These are phyloP conservation scores for Polytrichum formosum DNA, from an alignment of 225 moss, liverwort and hornwort species.

Conservation along the genomic window DNA sequence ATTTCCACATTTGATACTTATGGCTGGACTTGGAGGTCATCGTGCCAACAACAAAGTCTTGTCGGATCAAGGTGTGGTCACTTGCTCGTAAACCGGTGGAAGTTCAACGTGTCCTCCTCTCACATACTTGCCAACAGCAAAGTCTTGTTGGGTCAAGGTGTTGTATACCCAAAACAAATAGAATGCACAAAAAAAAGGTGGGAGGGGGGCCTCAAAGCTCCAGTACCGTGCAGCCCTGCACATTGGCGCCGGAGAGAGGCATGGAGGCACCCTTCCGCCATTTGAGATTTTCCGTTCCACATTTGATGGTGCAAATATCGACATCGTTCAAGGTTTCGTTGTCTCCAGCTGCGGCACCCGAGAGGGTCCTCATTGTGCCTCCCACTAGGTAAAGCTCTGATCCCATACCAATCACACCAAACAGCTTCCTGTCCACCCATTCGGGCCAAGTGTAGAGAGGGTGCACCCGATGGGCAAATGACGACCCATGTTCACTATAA, in stretches of 20 bases:
- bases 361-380: constrained; percentile 61
- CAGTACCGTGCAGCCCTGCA: constrained; percentile 64
- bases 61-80: no score
- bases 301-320: constrained; percentile 83
- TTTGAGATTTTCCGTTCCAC: constrained; percentile 59
- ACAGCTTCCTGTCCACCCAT: constrained; percentile 73
- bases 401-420: constrained; percentile 84
- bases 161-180: no score
- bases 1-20: no score
- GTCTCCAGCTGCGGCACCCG: constrained; percentile 40
- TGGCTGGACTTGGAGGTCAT: no score
- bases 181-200: no score
- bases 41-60: no score
- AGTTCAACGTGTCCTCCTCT: no score
- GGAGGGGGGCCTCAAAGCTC: constrained; percentile 20
- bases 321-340: constrained; percentile 58
- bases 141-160: no score
- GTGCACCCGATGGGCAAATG: constrained; percentile 52
- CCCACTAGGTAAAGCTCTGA: constrained; percentile 86
- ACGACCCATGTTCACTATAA: constrained; percentile 61
- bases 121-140: no score
- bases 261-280: constrained; percentile 89
- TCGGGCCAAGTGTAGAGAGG: constrained; percentile 80
- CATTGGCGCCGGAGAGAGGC: constrained; percentile 62
- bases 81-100: no score